These are phyloP conservation scores for Cyanidioschyzon merolae DNA, from an alignment of 23 red algal species.

Conservation along the genomic window DNA sequence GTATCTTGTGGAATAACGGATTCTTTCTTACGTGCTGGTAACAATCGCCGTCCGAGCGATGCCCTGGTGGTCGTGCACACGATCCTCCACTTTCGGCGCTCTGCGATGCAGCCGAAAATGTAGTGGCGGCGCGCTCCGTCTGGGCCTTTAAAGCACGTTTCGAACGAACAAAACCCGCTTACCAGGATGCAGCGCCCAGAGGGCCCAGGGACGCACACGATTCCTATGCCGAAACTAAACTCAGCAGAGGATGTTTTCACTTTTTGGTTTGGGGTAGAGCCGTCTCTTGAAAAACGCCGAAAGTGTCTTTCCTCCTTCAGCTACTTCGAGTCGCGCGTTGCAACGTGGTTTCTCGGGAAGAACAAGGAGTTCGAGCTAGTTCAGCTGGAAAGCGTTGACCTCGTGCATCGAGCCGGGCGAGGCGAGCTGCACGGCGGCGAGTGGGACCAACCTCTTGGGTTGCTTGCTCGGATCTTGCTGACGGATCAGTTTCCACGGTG, in stretches of 20 bases:
- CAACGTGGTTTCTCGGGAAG: slow-evolving; percentile 21
- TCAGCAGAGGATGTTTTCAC: slow-evolving; percentile 24
- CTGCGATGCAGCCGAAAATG: too few species aligned
- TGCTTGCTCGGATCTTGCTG: slow-evolving; percentile 43
- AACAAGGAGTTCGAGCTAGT: slow-evolving; percentile 29
- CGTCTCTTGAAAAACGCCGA: slow-evolving; percentile 11
- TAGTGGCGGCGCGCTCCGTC: too few species aligned
- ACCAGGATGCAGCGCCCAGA: too few species aligned
- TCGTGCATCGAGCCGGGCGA: slow-evolving; percentile 29
- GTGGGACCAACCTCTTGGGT: slow-evolving; percentile 3
- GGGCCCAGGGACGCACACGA: too few species aligned
- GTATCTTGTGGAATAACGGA: too few species aligned
- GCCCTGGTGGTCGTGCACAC: too few species aligned
- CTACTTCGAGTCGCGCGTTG: not conserved
- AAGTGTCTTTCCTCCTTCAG: not conserved
- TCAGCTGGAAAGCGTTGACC: slow-evolving; percentile 18
- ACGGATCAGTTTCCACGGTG: slow-evolving; percentile 79
- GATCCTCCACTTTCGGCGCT: too few species aligned
- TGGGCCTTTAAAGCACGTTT: too few species aligned
- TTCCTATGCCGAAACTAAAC: not conserved
- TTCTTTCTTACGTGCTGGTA: too few species aligned
- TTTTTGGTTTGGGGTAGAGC: slow-evolving; percentile 34
- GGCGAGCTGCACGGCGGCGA: slow-evolving; percentile 16
- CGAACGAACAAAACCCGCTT: too few species aligned
- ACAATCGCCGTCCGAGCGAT: too few species aligned